Base-by-base conservation (phyloP, 441 rosid genomes). In the Syzygium syzygioides region DNA sequence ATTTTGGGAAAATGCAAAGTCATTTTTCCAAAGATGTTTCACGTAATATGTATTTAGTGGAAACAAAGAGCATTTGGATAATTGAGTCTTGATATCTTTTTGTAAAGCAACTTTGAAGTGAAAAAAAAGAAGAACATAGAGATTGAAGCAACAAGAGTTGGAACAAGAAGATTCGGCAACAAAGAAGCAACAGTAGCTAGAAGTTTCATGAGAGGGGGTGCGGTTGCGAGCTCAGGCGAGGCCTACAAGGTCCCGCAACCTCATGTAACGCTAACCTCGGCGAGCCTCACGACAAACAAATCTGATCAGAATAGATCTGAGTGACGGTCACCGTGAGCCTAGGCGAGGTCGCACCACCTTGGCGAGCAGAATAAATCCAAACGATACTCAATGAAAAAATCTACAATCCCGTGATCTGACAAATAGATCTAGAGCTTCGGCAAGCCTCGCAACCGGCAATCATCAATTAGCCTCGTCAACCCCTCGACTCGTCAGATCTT, bases 301-400 rank as follows among this genome's bases (percentile, higher is more conserved):
- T 30, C 12, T 30, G 6, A 3, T 45, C 9, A 45, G 48, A 45
- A 32, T 2, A 8, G 76, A 30, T 30, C 12, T 30, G 13, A 3
- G 6, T 17, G 76, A 66, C 6, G 34, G 0, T 23, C 41, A 66
- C 25, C 13, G 0, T 66, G 6, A 66, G 41, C 13, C 13, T 10
- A 2, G 1, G 14, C 23, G 4, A 71, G 14, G 14, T 71, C 6
- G 4, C 25, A 14, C 50, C 5, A 71, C 25, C 48, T 34, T 2
- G 12, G 2, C 2, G 2, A 34, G 48, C 1, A 2, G 13, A 19
- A 19, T 26, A 10, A 1, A 68, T 34, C 1, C 1, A 2, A 68
- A 26, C 9, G 37, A 68, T 1, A 12, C 26, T 19, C 20, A 26
- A 34, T 68, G 45, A 68, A 10, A 1, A 19, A 0, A 23, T 34